phyloP scores from a whole-genome alignment of 352 stramenopile species.

The Blastocystis sp. region DNA sequence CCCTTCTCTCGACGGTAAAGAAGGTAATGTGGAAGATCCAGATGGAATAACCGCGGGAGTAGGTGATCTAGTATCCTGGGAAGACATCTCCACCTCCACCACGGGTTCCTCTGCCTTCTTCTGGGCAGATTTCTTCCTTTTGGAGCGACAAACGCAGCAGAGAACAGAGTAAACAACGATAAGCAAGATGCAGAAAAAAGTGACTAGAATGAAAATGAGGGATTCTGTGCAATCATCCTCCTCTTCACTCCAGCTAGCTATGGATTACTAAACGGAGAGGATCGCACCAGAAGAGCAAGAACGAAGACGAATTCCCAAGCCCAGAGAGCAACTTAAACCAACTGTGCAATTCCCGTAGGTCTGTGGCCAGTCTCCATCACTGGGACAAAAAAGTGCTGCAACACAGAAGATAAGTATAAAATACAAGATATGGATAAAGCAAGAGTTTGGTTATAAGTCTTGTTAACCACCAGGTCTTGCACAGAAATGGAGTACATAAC shows the following conservation, averaged over 20 bases:
- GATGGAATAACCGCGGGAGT: neutral
- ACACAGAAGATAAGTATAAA: neutral
- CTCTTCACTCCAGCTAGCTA: neutral
- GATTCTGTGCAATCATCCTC: neutral
- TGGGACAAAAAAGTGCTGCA: neutral
- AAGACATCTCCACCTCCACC: neutral
- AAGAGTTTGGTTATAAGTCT: neutral
- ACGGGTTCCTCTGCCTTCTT: neutral
- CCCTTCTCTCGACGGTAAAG: neutral
- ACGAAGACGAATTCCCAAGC: neutral
- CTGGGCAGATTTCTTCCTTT: neutral
- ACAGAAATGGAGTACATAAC: neutral
- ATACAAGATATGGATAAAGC: slow-evolving; percentile 4
- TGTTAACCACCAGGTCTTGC: neutral
- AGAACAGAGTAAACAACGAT: neutral
- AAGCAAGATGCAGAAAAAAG: neutral
- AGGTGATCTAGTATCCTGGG: neutral
- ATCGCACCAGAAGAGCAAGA: neutral
- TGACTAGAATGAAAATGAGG: neutral
- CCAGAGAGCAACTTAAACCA: neutral
- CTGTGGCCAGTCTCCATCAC: slow-evolving; percentile 11
- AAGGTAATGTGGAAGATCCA: neutral
- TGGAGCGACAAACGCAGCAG: neutral
- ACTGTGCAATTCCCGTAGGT: neutral
- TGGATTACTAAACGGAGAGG: neutral